phyloP scores from a whole-genome alignment of 441 rosid species.

The Syzygium syzygioides region DNA sequence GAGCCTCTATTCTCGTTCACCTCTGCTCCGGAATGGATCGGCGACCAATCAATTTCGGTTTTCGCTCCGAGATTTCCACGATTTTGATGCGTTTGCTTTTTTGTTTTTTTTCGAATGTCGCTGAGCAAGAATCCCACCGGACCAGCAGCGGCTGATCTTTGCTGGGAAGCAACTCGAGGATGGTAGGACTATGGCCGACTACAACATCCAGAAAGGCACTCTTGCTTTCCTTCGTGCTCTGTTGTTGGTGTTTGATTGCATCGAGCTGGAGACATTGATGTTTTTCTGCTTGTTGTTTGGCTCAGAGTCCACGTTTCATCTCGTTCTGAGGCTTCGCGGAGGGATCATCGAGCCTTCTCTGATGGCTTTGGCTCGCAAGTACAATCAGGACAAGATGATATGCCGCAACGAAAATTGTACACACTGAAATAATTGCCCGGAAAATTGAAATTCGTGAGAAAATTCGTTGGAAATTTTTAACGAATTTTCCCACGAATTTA shows the following conservation, averaged over 20 bases:
- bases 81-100: background rate
- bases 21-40: background rate
- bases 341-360: constrained; percentile 64
- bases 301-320: constrained; percentile 52
- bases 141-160: constrained; percentile 64
- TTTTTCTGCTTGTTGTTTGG: background rate
- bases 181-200: constrained; percentile 66
- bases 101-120: background rate
- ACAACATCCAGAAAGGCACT: constrained; percentile 66
- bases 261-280: background rate
- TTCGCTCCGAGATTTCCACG: background rate
- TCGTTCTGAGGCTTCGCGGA: constrained; percentile 55
- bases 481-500: no score
- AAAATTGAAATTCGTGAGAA: no score
- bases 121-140: constrained; percentile 55
- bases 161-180: constrained; percentile 77
- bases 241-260: background rate
- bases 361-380: constrained; percentile 62
- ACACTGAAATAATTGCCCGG: no score
- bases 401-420: constrained; percentile 26
- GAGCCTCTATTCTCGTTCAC: background rate
- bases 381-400: constrained; percentile 54
- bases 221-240: background rate
- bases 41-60: background rate
- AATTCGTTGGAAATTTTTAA: no score